Base-by-base conservation (phyloP, 108 stramenopile genomes). In the Nitzschia sp. region DNA sequence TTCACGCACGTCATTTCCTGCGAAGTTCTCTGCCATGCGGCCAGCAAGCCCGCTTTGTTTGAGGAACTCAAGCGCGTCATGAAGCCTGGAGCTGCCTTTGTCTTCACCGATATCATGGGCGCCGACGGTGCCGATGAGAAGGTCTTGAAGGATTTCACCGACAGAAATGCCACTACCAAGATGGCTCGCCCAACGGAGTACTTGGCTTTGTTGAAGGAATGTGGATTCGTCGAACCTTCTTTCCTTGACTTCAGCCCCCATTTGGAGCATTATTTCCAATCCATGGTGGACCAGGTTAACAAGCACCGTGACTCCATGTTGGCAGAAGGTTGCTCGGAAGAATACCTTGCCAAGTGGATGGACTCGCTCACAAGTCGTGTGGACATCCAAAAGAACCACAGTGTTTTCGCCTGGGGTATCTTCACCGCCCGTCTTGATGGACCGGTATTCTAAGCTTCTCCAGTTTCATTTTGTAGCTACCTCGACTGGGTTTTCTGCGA, bases 101-200 rank as follows among this genome's bases (percentile, higher is more conserved):
- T 79, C 40, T 83, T 83, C 63, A 79, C 77, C n/a, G 81, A 82
- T 51, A 71, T 82, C 43, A 77, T 82, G 69, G 77, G 81, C 44
- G 81, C 77, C 34, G 73, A 78, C 41, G 70, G 77, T 11, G 77
- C 81, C 34, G 81, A 82, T 38, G 65, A 78, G 26, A 82, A 77
- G 39, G 77, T 82, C 12, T 71, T 82, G 48, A 77, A 77, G 20
- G 62, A 75, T 38, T 82, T 82, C 57, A 77, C 81, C 8, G 81
- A 82, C 43, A 41, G 73, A 57, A 82, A 82, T 70, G 72, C 77
- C 15, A 82, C 77, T 48, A 78, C 77, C 20, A 74, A 78, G 46
- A 78, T 77, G 81, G 65, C 77, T 7, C 68, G 77, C 10, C 81
- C 81, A 6, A 82, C 57, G 20, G 77, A 82, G 43, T 75, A 78